phyloP scores from a whole-genome alignment of 352 stramenopile species.

The Phytophthora ramorum region DNA sequence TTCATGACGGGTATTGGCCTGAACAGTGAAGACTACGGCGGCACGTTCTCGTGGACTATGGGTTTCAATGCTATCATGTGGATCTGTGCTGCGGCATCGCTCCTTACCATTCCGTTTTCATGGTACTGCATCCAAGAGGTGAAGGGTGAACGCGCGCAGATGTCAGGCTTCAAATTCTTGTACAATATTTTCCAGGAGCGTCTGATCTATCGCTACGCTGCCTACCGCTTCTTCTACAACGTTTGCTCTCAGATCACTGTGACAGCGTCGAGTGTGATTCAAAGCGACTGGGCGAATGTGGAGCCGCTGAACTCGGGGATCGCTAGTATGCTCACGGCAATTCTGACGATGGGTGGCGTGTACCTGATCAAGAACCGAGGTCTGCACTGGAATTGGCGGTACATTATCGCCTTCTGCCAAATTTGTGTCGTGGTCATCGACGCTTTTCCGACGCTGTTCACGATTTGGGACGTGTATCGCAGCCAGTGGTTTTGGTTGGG shows the following conservation, averaged over 20 bases:
- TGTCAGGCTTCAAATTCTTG: slow-evolving; percentile 37
- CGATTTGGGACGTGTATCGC: slow-evolving; percentile 63
- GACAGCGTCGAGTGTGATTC: slow-evolving; percentile 51
- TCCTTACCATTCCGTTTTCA: slow-evolving; percentile 41
- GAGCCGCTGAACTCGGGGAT: slow-evolving; percentile 62
- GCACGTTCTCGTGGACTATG: slow-evolving; percentile 56
- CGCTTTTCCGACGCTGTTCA: slow-evolving; percentile 49
- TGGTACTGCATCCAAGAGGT: slow-evolving; percentile 53
- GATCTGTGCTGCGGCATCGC: slow-evolving; percentile 34
- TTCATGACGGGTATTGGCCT: slow-evolving; percentile 55
- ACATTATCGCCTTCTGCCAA: slow-evolving; percentile 45
- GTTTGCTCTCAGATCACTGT: slow-evolving; percentile 51
- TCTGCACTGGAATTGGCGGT: slow-evolving; percentile 60
- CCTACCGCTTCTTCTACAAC: slow-evolving; percentile 53
- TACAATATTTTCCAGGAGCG: slow-evolving; percentile 54
- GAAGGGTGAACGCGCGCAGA: slow-evolving; percentile 31
- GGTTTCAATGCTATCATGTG: slow-evolving; percentile 67
- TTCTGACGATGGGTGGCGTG: slow-evolving; percentile 43
- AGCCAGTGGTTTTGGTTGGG: slow-evolving; percentile 71
- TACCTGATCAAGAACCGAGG: slow-evolving; percentile 48
- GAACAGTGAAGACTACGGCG: slow-evolving; percentile 56
- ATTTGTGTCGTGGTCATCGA: slow-evolving; percentile 54
- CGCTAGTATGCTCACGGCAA: slow-evolving; percentile 45
- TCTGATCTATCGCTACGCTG: slow-evolving; percentile 54
- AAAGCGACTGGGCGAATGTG: slow-evolving; percentile 59